Percentiles rank a stretch among this genome's conserved stretches.
Evolutionary conservation across 441 rosid species (phyloP).

Genomic region (Geranium incanum): DNA sequence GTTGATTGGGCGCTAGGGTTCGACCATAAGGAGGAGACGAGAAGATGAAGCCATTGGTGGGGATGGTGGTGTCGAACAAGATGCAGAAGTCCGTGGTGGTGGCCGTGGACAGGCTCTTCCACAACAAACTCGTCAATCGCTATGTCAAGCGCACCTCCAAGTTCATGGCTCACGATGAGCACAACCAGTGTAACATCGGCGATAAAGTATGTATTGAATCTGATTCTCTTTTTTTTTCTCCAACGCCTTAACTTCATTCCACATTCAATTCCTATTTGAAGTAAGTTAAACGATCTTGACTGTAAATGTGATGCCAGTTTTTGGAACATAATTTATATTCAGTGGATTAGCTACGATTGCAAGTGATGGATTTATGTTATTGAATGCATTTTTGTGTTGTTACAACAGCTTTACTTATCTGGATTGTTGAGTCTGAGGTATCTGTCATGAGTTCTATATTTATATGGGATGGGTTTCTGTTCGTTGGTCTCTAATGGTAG

Average conservation of each 20-base stretch:
- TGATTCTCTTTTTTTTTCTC: not conserved
- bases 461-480: no score
- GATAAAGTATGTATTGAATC: slow-evolving; percentile 42
- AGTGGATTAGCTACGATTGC: no score
- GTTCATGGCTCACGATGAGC: slow-evolving; percentile 93
- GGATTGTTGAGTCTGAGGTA: no score
- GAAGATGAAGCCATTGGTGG: slow-evolving; percentile 57
- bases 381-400: no score
- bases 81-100: slow-evolving; percentile 94
- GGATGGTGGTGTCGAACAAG: slow-evolving; percentile 86
- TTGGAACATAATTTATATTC: not conserved
- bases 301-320: not conserved
- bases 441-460: no score
- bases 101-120: slow-evolving; percentile 84
- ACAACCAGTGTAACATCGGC: slow-evolving; percentile 66
- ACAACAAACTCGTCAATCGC: slow-evolving; percentile 67
- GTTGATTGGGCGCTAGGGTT: not conserved
- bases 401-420: no score
- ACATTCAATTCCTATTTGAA: not conserved
- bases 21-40: slow-evolving; percentile 17
- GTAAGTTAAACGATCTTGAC: not conserved
- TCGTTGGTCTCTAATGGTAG: no score
- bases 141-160: slow-evolving; percentile 89
- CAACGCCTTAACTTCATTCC: not conserved
- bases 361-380: no score